Conservation (phyloP, 2,329 filamentous ascomycete species). For the Lasiodiplodia sp. region DNA sequence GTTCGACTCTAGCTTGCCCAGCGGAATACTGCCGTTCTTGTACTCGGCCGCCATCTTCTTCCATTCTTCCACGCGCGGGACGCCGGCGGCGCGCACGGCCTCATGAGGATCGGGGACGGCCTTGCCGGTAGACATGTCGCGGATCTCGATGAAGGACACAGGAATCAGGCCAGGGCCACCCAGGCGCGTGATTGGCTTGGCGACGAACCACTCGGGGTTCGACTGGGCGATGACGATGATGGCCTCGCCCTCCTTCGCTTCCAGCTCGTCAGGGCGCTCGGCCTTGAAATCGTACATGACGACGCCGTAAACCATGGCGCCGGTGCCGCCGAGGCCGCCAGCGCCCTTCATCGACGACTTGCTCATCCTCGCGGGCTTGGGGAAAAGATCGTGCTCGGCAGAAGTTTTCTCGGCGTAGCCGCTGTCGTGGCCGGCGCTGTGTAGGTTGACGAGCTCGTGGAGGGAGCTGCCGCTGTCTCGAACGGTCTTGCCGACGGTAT, state of each 20-base stretch:
- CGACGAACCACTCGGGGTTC: conserved; percentile 98
- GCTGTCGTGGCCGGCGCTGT: conserved; percentile 83
- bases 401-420: conserved; percentile 73
- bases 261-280: conserved; percentile 92
- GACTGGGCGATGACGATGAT: conserved; percentile 99
- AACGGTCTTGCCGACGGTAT: conserved; percentile 89
- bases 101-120: conserved; percentile 82
- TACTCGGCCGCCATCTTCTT: conserved; percentile 99
- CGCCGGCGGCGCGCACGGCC: conserved; percentile 85
- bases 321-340: conserved; percentile 61
- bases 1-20: conserved; percentile 81
- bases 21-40: conserved; percentile 97
- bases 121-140: conserved; percentile 88
- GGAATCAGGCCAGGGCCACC: conserved; percentile 95
- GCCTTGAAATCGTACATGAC: conserved; percentile 98
- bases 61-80: conserved; percentile 97
- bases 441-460: conserved; percentile 47
- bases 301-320: conserved; percentile 94
- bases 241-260: conserved; percentile 92
- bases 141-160: conserved; percentile 94
- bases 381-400: conserved; percentile 29
- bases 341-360: conserved; percentile 51
- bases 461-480: conserved; percentile 74
- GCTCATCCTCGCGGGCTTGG: conserved; percentile 44
- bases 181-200: conserved; percentile 97